Percentiles rank a stretch among this genome's conserved stretches.
These are phyloP conservation scores for Prunus campanulata DNA, from an alignment of 306 rosid species.

Conservation along the genomic window DNA sequence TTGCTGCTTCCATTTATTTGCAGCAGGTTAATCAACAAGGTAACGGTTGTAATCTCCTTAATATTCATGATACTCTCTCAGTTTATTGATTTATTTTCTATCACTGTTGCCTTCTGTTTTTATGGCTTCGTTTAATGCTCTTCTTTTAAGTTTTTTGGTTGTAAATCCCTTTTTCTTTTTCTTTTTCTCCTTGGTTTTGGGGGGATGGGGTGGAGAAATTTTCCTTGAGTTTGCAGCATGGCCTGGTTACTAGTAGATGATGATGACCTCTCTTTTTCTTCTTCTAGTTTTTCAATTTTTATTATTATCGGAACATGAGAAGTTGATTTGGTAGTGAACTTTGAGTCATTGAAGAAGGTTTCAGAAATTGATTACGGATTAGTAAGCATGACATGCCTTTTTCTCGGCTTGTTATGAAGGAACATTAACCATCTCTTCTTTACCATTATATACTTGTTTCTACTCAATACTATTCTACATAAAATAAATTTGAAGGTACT, in stretches of 20 bases:
- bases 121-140: conserved; percentile 2
- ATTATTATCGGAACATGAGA: neutral
- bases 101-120: neutral
- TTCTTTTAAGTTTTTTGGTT: neutral
- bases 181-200: neutral
- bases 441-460: neutral
- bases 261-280: too few relatives aligned
- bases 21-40: conserved; percentile 35
- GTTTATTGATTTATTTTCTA: conserved; percentile 1
- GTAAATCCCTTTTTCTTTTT: neutral
- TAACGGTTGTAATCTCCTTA: conserved; percentile 19
- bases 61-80: neutral
- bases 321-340: neutral
- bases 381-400: neutral
- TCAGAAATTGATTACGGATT: neutral
- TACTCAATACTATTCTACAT: neutral
- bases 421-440: neutral
- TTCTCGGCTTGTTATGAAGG: neutral
- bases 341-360: conserved; percentile 4
- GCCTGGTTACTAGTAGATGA: neutral
- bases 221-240: neutral
- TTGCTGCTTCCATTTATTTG: conserved; percentile 9
- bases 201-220: neutral
- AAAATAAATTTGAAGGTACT: neutral
- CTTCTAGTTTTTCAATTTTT: neutral